A percentile compares a stretch with the other conserved stretches of the same genome.
phyloP scores from a whole-genome alignment of 495 filamentous ascomycete species.

The Xylaria bambusicola region DNA sequence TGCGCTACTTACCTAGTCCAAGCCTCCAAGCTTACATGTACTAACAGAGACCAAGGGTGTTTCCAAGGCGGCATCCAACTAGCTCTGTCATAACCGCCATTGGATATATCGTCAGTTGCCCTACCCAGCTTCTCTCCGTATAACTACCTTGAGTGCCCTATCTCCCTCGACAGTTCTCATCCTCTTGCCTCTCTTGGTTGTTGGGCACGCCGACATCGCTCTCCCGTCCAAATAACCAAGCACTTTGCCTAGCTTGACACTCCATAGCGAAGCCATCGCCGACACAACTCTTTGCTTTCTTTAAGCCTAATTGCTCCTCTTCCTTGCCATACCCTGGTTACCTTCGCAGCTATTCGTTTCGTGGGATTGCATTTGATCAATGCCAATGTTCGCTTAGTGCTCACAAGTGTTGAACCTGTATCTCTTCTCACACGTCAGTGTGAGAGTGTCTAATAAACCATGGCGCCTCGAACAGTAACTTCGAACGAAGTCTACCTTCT shows the following conservation, averaged over 20 bases:
- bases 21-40: not conserved
- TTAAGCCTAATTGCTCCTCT: not conserved
- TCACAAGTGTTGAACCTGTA: not conserved
- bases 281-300: not conserved
- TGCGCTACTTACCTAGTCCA: not conserved
- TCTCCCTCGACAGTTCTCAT: not conserved
- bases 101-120: slow-evolving; percentile 1
- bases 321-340: not conserved
- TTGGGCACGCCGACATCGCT: not conserved
- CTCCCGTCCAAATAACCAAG: not conserved
- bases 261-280: not conserved
- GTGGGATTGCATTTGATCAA: not conserved
- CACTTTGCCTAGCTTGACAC: not conserved
- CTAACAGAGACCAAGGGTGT: not conserved
- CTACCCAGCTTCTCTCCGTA: not conserved
- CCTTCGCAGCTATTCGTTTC: not conserved
- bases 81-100: not conserved
- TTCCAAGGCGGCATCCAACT: slow-evolving; percentile 5
- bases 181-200: not conserved
- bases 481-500: slow-evolving; percentile 78
- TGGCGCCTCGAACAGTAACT: slow-evolving; percentile 55
- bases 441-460: slow-evolving; percentile 22
- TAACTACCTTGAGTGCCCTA: not conserved
- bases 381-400: not conserved
- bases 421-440: not conserved